These are phyloP conservation scores for Ceratopteris richardii DNA, from an alignment of 75 land plant genomes.

Conservation along the genomic window DNA sequence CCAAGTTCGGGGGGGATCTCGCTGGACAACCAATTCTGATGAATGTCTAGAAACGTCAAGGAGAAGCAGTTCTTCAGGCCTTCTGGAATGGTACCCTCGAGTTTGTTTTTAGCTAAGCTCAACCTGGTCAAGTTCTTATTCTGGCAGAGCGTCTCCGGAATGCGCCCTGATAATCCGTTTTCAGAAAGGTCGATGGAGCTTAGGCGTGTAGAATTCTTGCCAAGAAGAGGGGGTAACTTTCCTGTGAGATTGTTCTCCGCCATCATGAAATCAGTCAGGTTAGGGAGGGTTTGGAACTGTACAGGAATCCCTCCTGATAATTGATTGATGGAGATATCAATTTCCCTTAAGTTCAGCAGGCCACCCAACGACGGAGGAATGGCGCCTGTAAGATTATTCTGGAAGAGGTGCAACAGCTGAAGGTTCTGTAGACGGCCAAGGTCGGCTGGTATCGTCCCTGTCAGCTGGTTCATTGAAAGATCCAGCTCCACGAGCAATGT, in stretches of 20 bases:
- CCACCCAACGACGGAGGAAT: slow-evolving; percentile 4
- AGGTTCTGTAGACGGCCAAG: background rate
- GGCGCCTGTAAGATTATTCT: background rate
- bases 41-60: slow-evolving; percentile 39
- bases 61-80: slow-evolving; percentile 47
- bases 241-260: slow-evolving; percentile 13
- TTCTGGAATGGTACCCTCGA: slow-evolving; percentile 52
- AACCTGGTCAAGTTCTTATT: slow-evolving; percentile 30
- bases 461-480: slow-evolving; percentile 9
- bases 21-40: slow-evolving; percentile 43
- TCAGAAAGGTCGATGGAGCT: slow-evolving; percentile 46
- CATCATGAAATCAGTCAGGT: background rate
- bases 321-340: slow-evolving; percentile 7
- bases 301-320: slow-evolving; percentile 2
- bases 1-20: slow-evolving; percentile 33
- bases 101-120: slow-evolving; percentile 42
- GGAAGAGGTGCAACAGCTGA: background rate
- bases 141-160: slow-evolving; percentile 46
- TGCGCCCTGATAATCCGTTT: slow-evolving; percentile 44
- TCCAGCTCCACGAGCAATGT: slow-evolving; percentile 10
- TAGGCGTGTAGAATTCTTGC: slow-evolving; percentile 25
- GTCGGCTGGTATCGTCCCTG: slow-evolving; percentile 14
- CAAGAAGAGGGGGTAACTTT: slow-evolving; percentile 12
- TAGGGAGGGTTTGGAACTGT: background rate
- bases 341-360: background rate